phyloP scores from a whole-genome alignment of 2,329 filamentous ascomycete genomes.

The Pestalotiopsis sp. region DNA sequence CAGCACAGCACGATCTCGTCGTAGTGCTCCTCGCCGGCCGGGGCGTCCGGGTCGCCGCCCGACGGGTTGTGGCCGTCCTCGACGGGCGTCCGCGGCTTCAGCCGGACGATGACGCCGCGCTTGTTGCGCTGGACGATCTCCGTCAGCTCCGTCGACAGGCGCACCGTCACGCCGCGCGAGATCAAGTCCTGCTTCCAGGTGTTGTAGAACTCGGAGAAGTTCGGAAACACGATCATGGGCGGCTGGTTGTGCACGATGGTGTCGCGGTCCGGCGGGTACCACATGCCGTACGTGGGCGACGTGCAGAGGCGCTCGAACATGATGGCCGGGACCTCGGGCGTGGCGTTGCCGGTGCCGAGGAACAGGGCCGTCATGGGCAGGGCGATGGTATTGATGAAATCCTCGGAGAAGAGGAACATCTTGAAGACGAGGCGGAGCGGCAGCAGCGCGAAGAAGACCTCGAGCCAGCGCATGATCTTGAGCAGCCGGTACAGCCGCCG shows the following conservation, averaged over 20 bases:
- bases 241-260: constrained; percentile 45
- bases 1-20: constrained; percentile 70
- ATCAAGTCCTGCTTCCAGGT: constrained; percentile 52
- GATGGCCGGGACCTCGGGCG: constrained; percentile 32
- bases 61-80: constrained; percentile 32
- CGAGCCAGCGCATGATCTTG: constrained; percentile 52
- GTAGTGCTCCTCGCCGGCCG: constrained; percentile 58
- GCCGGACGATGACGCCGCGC: constrained; percentile 50
- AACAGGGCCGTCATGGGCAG: constrained; percentile 39
- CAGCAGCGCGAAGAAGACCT: constrained; percentile 54
- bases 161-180: constrained; percentile 50
- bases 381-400: constrained; percentile 30
- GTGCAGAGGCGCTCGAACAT: constrained; percentile 36
- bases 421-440: constrained; percentile 36
- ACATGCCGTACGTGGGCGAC: constrained; percentile 58
- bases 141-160: constrained; percentile 55
- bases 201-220: constrained; percentile 56
- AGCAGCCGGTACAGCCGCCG: constrained; percentile 49
- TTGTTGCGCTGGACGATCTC: constrained; percentile 49
- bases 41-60: constrained; percentile 24
- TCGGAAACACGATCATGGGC: constrained; percentile 62
- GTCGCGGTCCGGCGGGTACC: constrained; percentile 45
- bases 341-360: constrained; percentile 34
- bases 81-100: constrained; percentile 36
- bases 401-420: constrained; percentile 32